Conservation (phyloP, 495 filamentous ascomycete species). For the Penicillium coffeae region DNA sequence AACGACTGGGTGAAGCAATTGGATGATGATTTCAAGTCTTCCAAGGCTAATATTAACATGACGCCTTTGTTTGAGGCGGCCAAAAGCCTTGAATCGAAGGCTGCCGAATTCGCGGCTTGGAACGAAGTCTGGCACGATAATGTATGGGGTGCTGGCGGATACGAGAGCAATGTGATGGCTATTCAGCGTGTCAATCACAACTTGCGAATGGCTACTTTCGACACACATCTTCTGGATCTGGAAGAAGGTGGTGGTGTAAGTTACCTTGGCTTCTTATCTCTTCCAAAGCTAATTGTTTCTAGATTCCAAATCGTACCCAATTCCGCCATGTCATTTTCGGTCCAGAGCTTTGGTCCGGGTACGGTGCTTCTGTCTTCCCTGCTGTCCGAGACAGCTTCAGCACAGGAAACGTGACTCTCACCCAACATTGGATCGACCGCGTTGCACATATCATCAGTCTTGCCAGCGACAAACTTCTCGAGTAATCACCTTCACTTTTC, state of each 20-base stretch:
- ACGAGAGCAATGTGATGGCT: constrained; percentile 63
- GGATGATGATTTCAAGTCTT: constrained; percentile 57
- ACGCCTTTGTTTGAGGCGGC: constrained; percentile 58
- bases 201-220: constrained; percentile 69
- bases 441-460: constrained; percentile 62
- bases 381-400: constrained; percentile 78
- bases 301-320: constrained; percentile 86
- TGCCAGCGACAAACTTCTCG: constrained; percentile 60
- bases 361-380: constrained; percentile 77
- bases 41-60: constrained; percentile 51
- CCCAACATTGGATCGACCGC: constrained; percentile 67
- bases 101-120: constrained; percentile 67
- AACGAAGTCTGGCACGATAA: constrained; percentile 66
- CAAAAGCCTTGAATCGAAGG: constrained; percentile 52
- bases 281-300: constrained; percentile 6
- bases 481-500: constrained; percentile 23
- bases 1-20: constrained; percentile 61
- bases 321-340: constrained; percentile 92
- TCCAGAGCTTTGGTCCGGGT: constrained; percentile 73
- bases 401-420: constrained; percentile 62
- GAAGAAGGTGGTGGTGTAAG: constrained; percentile 65
- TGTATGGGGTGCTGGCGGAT: constrained; percentile 62
- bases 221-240: constrained; percentile 76
- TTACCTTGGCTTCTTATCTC: constrained; percentile 1
- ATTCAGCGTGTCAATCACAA: constrained; percentile 66